Evolutionary conservation across 2,329 filamentous ascomycete species (phyloP).

Genomic region (Tolypocladium pustulatum): DNA sequence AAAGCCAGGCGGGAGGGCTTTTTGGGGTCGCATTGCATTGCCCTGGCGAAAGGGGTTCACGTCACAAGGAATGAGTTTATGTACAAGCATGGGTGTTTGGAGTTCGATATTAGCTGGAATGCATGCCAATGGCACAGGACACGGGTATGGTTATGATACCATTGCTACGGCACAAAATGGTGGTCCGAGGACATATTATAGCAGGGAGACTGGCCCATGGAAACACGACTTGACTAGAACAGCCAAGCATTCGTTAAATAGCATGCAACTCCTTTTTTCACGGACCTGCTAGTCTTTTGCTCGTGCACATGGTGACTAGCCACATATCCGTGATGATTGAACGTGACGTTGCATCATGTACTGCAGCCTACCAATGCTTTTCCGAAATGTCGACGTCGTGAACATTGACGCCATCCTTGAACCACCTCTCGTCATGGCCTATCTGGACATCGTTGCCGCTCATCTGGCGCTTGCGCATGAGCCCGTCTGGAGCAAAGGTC

Average conservation of each 20-base stretch:
- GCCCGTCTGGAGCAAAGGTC: constrained; percentile 60
- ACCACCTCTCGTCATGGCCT: constrained; percentile 54
- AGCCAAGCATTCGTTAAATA: not conserved
- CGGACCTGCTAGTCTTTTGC: too few species aligned
- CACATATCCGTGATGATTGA: not conserved
- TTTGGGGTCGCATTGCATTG: not conserved
- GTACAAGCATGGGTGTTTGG: constrained; percentile 1
- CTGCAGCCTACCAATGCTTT: constrained; percentile 47
- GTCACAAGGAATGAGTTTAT: not conserved
- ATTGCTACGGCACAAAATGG: not conserved
- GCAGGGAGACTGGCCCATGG: not conserved
- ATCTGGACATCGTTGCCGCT: constrained; percentile 64
- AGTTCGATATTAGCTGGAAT: not conserved
- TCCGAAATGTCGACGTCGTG: constrained; percentile 56
- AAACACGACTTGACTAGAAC: not conserved
- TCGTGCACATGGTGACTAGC: not conserved
- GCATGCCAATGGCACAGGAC: not conserved
- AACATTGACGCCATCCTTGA: constrained; percentile 57
- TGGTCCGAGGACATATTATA: not conserved
- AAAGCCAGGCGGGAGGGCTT: not conserved
- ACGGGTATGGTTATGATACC: not conserved
- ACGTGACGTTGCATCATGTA: not conserved
- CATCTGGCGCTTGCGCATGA: constrained; percentile 68
- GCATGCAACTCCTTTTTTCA: not conserved
- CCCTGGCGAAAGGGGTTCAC: not conserved